Evolutionary conservation across 306 rosid genomes (phyloP).

Genomic region (Adenanthera pavonina): DNA sequence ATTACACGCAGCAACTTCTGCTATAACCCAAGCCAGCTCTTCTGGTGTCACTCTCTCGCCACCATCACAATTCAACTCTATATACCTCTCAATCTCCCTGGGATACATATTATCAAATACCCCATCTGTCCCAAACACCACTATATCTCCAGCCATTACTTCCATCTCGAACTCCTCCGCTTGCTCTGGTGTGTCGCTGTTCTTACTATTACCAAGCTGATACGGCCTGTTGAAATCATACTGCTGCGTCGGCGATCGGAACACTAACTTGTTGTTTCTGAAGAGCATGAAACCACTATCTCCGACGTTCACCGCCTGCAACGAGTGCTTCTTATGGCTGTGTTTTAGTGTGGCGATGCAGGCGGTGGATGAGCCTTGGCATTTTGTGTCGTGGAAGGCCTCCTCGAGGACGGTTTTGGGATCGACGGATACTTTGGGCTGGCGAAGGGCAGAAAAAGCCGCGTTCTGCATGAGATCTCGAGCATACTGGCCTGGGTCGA

Average conservation of each 20-base stretch:
- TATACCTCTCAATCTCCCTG: not conserved
- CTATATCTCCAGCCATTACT: not conserved
- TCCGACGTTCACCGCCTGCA: constrained; percentile 8
- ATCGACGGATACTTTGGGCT: not conserved
- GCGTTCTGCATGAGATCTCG: not conserved
- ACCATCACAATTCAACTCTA: not conserved
- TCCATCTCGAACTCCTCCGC: not conserved
- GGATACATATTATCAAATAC: not conserved
- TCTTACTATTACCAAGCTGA: not conserved
- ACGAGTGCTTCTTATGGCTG: not conserved
- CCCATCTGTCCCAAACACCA: constrained; percentile 24
- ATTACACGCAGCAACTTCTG: not conserved
- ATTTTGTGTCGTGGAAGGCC: not conserved
- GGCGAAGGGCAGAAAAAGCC: not conserved
- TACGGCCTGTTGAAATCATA: not conserved
- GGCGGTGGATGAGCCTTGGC: not conserved
- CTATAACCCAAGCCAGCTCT: not conserved
- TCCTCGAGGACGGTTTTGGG: not conserved
- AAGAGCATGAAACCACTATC: constrained; percentile 11
- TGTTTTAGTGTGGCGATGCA: not conserved
- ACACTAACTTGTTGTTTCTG: not conserved
- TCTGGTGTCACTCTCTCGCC: not conserved
- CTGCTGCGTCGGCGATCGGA: not conserved
- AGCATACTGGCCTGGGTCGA: not conserved
- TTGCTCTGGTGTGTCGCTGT: not conserved